Percentiles rank a stretch among this genome's conserved stretches.
phyloP scores from a whole-genome alignment of 2,329 filamentous ascomycete genomes.

The Didymosphaeria variabile region DNA sequence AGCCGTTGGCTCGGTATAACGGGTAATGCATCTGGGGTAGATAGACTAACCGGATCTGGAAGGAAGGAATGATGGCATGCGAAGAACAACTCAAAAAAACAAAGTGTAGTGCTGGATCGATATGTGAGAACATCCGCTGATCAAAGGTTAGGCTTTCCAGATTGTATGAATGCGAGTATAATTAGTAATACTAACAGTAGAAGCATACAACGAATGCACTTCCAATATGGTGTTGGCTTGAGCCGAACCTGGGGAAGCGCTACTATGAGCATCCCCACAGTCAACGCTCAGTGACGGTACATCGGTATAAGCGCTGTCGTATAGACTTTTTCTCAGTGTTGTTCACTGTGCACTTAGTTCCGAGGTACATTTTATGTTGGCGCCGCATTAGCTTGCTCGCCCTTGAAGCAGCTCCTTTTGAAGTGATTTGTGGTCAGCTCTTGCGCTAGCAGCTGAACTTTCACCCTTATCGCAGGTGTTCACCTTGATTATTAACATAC shows the following conservation, averaged over 20 bases:
- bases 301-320: neutral
- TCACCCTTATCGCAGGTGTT: too few species aligned
- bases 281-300: constrained; percentile 7
- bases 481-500: too few species aligned
- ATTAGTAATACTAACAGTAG: neutral
- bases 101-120: neutral
- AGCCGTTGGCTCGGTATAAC: constrained; percentile 19
- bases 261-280: neutral
- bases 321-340: neutral
- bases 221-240: neutral
- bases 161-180: neutral
- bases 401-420: too few species aligned
- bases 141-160: too few species aligned
- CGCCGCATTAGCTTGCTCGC: neutral
- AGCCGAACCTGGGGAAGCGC: constrained; percentile 8
- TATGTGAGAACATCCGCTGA: neutral
- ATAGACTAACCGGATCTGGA: constrained; percentile 10
- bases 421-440: neutral
- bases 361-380: neutral
- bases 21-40: constrained; percentile 16
- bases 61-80: neutral
- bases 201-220: neutral
- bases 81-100: neutral
- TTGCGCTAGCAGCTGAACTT: neutral
- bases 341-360: neutral